These are phyloP conservation scores for Cymbomonas tetramitiformis DNA, from an alignment of 139 green algal species.

Conservation along the genomic window DNA sequence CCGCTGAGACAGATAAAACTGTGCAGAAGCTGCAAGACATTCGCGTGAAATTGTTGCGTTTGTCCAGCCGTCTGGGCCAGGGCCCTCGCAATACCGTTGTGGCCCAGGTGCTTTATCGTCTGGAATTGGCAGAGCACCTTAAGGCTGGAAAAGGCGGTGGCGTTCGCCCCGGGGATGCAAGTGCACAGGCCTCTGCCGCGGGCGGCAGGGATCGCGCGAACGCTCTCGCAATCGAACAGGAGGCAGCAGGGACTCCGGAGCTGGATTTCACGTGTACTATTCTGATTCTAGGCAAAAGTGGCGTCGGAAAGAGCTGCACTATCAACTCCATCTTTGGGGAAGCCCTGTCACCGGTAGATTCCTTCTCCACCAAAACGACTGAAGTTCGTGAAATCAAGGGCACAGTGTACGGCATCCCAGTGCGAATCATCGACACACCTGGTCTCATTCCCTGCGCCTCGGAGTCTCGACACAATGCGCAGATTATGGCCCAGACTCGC, in stretches of 20 bases:
- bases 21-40: slow-evolving; percentile 31
- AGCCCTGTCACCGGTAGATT: no score
- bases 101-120: slow-evolving; percentile 47
- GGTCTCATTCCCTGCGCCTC: slow-evolving; percentile 40
- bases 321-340: slow-evolving; percentile 47
- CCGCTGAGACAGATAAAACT: no score
- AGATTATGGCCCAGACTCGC: slow-evolving; percentile 33
- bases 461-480: slow-evolving; percentile 35
- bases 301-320: slow-evolving; percentile 52
- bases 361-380: slow-evolving; percentile 27
- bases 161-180: no score
- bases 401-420: slow-evolving; percentile 38
- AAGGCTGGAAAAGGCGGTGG: slow-evolving; percentile 7
- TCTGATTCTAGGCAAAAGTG: slow-evolving; percentile 52
- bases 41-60: slow-evolving; percentile 43
- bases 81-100: slow-evolving; percentile 31
- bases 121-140: slow-evolving; percentile 64
- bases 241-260: slow-evolving; percentile 11
- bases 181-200: neutral
- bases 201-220: slow-evolving; percentile 7
- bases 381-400: slow-evolving; percentile 34
- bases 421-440: slow-evolving; percentile 68
- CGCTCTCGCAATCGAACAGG: slow-evolving; percentile 19
- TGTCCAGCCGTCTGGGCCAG: slow-evolving; percentile 38
- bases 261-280: slow-evolving; percentile 46